Percentiles rank a stretch among this genome's conserved stretches.
These are phyloP conservation scores for Rubroboletus satanas DNA, from an alignment of 768 basidiomycete genomes.

Conservation along the genomic window DNA sequence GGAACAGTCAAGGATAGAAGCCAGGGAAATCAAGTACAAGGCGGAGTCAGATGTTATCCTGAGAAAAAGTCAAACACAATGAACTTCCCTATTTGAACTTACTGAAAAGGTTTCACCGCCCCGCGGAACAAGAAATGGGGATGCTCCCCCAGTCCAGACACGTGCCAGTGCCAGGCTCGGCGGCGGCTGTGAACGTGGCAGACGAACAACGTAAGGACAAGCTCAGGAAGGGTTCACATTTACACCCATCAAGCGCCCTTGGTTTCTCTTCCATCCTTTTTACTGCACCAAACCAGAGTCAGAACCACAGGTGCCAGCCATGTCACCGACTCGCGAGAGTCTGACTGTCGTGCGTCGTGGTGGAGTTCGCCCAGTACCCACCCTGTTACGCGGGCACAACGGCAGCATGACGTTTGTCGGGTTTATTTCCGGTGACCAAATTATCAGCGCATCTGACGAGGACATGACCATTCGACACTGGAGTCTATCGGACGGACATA, in stretches of 20 bases:
- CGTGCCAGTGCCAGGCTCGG: slow-evolving; percentile 5
- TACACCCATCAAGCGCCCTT: neutral
- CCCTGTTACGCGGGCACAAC: slow-evolving; percentile 10
- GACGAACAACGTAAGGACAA: neutral
- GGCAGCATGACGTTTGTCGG: slow-evolving; percentile 14
- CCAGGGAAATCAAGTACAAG: neutral
- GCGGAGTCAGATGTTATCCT: neutral
- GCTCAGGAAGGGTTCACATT: neutral
- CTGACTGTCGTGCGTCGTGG: neutral
- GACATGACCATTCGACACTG: slow-evolving; percentile 19
- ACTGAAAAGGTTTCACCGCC: neutral
- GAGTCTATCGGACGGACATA: slow-evolving; percentile 2
- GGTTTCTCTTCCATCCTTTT: neutral
- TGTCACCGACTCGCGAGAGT: neutral
- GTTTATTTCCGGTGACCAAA: slow-evolving; percentile 11
- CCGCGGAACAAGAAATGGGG: neutral
- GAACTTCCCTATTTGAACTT: neutral
- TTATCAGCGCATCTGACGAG: slow-evolving; percentile 19
- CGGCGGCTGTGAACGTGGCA: slow-evolving; percentile 1
- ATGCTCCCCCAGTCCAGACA: neutral
- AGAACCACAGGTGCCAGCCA: neutral
- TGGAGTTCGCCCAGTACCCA: neutral
- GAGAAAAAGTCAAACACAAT: neutral
- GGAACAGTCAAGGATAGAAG: neutral
- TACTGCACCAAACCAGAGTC: too few relatives aligned